Conservation (phyloP, 352 stramenopile genomes). For the Globisporangium paroecandrum region DNA sequence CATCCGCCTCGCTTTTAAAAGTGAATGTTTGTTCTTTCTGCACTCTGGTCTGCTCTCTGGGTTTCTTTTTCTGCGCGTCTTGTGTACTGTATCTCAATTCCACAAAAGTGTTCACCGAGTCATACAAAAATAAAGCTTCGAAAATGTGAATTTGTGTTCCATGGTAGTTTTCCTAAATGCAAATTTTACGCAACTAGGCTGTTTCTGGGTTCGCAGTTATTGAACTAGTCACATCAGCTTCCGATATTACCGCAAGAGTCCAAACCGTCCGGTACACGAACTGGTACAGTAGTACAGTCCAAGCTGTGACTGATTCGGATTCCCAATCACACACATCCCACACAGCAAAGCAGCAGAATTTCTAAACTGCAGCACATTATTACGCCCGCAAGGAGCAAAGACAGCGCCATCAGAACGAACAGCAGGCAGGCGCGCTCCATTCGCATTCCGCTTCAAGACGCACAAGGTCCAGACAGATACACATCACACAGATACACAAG, state of each 20-base stretch:
- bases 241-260: not conserved
- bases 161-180: not conserved
- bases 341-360: no score
- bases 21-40: not conserved
- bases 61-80: not conserved
- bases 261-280: not conserved
- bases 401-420: not conserved
- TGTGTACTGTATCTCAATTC: not conserved
- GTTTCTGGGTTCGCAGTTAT: not conserved
- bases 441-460: not conserved
- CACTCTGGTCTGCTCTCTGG: not conserved
- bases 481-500: not conserved
- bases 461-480: not conserved
- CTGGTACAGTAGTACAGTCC: not conserved
- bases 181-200: not conserved
- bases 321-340: not conserved
- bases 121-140: not conserved
- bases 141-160: not conserved
- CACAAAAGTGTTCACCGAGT: not conserved
- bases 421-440: not conserved
- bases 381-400: not conserved
- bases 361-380: not conserved
- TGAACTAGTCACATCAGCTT: not conserved
- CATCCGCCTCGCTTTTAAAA: not conserved
- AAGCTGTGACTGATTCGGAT: conserved; percentile 10